Percentiles rank a stretch among this genome's conserved stretches.
Evolutionary conservation across 1,139 yeast genomes (phyloP).

Genomic region (Suhomyces anneliseae): DNA sequence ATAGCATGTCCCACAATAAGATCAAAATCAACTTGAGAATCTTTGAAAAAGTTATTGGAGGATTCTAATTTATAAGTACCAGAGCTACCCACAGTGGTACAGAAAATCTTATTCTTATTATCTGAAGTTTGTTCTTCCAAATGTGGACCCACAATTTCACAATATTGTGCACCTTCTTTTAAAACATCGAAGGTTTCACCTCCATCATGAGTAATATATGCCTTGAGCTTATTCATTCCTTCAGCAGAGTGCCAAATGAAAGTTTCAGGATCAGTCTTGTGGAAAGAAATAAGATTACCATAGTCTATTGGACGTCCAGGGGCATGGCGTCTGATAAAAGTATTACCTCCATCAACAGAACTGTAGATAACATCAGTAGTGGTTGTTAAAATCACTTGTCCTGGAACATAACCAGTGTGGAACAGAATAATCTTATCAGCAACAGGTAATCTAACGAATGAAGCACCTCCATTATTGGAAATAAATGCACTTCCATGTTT

Average conservation of each 20-base stretch:
- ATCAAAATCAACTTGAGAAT: constrained; percentile 41
- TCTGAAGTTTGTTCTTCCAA: constrained; percentile 33
- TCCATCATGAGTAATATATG: constrained; percentile 61
- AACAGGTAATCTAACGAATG: constrained; percentile 50
- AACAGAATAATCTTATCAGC: constrained; percentile 54
- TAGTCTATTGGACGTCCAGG: constrained; percentile 47
- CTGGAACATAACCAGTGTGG: constrained; percentile 61
- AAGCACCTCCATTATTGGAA: constrained; percentile 77
- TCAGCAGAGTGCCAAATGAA: constrained; percentile 71
- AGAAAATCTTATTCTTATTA: constrained; percentile 54
- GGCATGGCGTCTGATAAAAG: constrained; percentile 44
- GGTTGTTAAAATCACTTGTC: constrained; percentile 63
- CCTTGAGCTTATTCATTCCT: constrained; percentile 43
- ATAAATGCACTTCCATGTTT: constrained; percentile 51
- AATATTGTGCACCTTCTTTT: constrained; percentile 49
- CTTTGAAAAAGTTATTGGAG: constrained; percentile 53
- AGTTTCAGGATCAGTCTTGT: constrained; percentile 52
- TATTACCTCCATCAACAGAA: constrained; percentile 68
- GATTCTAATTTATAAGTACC: constrained; percentile 43
- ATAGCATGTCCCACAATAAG: constrained; percentile 65
- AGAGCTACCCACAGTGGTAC: constrained; percentile 46
- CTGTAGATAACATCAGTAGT: constrained; percentile 48
- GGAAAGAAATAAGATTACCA: constrained; percentile 52
- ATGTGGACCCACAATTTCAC: constrained; percentile 68
- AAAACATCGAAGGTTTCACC: constrained; percentile 62